These are phyloP conservation scores for Fagopyrum tataricum DNA, from an alignment of 148 eudicot genomes.

Conservation along the genomic window DNA sequence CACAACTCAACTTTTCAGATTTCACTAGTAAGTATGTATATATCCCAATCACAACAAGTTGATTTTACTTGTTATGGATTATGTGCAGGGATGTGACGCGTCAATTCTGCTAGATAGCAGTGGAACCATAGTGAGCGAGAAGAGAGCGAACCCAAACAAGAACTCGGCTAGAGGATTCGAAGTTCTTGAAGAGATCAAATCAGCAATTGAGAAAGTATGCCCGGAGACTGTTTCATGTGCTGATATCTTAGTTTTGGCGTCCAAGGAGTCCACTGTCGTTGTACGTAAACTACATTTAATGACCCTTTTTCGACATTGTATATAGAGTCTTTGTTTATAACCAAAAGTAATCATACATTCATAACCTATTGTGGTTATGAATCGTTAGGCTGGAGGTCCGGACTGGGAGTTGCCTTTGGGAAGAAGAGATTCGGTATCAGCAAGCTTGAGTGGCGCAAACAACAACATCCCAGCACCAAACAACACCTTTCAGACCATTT, in stretches of 20 bases:
- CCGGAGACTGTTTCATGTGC: constrained; percentile 87
- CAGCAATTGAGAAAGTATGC: constrained; percentile 64
- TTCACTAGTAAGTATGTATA: no score
- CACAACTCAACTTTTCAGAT: no score
- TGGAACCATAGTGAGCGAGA: constrained; percentile 54
- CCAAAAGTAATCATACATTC: no score
- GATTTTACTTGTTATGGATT: no score
- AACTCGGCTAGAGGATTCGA: constrained; percentile 77
- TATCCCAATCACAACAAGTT: no score
- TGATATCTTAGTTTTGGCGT: constrained; percentile 58
- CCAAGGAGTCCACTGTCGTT: constrained; percentile 71
- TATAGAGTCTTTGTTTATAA: not conserved
- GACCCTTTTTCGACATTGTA: no score
- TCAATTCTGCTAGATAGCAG: constrained; percentile 63
- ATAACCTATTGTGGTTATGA: not conserved
- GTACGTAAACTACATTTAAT: constrained; percentile 26
- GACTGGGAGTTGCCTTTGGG: constrained; percentile 84
- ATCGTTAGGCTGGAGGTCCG: constrained; percentile 68
- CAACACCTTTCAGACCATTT: constrained; percentile 82
- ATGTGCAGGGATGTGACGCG: constrained; percentile 73
- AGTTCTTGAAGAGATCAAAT: constrained; percentile 70
- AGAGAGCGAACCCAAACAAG: constrained; percentile 54
- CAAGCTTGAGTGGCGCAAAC: constrained; percentile 89
- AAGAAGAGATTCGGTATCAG: constrained; percentile 66
- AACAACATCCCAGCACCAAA: constrained; percentile 84